Evolutionary conservation across 495 filamentous ascomycete species (phyloP).

Genomic region (Aspergillus affinis): DNA sequence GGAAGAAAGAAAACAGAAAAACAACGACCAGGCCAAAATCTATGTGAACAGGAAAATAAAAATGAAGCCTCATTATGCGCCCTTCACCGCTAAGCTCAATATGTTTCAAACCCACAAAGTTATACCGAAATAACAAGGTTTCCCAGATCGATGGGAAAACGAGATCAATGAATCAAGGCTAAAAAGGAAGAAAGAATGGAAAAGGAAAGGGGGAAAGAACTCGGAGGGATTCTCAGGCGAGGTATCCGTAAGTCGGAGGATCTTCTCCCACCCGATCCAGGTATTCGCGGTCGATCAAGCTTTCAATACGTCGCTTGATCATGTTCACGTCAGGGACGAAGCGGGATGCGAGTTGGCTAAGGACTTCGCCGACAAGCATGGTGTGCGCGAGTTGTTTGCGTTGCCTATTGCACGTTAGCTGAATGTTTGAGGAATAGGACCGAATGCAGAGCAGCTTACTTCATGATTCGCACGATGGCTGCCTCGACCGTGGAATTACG

Average conservation of each 20-base stretch:
- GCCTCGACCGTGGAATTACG: conserved; percentile 79
- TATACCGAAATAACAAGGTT: conserved; percentile 4
- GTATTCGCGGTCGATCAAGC: conserved; percentile 88
- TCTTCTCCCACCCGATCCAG: conserved; percentile 81
- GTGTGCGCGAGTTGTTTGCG: conserved; percentile 81
- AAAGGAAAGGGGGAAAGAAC: not conserved
- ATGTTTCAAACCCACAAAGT: not conserved
- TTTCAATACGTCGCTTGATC: conserved; percentile 94
- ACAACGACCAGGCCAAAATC: conserved; percentile 3
- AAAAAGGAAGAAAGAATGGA: conserved; percentile 9
- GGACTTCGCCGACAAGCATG: conserved; percentile 80
- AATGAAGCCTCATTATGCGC: conserved; percentile 10
- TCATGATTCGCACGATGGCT: conserved; percentile 92
- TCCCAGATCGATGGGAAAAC: not conserved
- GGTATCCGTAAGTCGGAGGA: conserved; percentile 71
- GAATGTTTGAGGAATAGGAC: not conserved
- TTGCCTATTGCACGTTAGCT: conserved; percentile 58
- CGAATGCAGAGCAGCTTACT: conserved; percentile 55
- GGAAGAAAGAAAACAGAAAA: not conserved
- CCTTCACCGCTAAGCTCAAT: conserved; percentile 29
- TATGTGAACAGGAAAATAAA: conserved; percentile 7
- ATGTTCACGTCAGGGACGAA: conserved; percentile 89
- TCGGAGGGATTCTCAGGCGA: conserved; percentile 50
- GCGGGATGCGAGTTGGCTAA: conserved; percentile 70
- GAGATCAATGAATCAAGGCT: conserved; percentile 3